These are phyloP conservation scores for Wickerhamomyces kurtzmanii DNA, from an alignment of 805 yeast genomes.

Conservation along the genomic window DNA sequence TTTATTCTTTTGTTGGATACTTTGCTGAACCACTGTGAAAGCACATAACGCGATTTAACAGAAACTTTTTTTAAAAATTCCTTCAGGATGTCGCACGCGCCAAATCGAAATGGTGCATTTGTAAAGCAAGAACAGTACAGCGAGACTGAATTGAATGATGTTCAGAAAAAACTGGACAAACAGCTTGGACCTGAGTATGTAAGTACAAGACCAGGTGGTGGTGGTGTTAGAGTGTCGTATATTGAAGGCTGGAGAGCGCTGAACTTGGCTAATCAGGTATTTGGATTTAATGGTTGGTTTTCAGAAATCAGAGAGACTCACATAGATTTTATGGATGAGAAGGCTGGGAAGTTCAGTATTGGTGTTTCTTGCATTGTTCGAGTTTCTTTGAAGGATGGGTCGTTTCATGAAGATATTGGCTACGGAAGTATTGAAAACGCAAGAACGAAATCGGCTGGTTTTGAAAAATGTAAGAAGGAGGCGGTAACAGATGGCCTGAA, in stretches of 20 bases:
- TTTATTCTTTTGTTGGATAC: no score
- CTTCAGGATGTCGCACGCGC: no score
- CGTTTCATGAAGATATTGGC: constrained; percentile 76
- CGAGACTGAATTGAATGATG: constrained; percentile 13
- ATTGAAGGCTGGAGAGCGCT: constrained; percentile 82
- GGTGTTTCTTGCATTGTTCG: constrained; percentile 70
- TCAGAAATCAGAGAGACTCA: constrained; percentile 57
- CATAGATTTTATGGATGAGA: constrained; percentile 64
- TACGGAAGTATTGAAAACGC: constrained; percentile 79
- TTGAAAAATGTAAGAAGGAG: constrained; percentile 77
- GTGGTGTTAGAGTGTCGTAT: constrained; percentile 58
- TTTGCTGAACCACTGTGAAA: no score
- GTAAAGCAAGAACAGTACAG: constrained; percentile 12
- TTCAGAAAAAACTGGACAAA: constrained; percentile 28
- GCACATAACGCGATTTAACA: no score
- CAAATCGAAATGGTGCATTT: no score
- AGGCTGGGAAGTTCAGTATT: constrained; percentile 45
- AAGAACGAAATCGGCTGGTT: constrained; percentile 61
- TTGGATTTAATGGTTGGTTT: constrained; percentile 80
- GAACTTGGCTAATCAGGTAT: constrained; percentile 69
- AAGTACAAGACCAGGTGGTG: constrained; percentile 68
- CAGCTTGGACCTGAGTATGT: constrained; percentile 71
- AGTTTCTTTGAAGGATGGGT: constrained; percentile 65
- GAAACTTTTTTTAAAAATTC: no score
- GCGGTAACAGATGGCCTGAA: constrained; percentile 80